Evolutionary conservation across 257 asterid genomes (phyloP).

Genomic region (Rehmannia glutinosa): DNA sequence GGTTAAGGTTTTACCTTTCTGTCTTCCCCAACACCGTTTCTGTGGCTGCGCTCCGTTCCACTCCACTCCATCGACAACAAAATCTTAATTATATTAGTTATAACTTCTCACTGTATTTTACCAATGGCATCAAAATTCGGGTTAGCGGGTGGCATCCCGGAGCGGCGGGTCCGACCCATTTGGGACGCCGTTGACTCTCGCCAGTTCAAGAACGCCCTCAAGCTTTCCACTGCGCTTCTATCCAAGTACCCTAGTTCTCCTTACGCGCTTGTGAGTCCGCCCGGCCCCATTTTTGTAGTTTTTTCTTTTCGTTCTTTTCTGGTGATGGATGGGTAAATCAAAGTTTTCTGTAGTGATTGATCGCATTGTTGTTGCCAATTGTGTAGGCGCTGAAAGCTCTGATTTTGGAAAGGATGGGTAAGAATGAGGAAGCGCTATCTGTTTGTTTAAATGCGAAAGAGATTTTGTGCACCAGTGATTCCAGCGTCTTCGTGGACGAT

Average conservation of each 20-base stretch:
- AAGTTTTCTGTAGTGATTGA: background rate
- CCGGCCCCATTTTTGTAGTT: background rate
- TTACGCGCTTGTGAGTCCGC: conserved; percentile 66
- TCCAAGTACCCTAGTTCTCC: conserved; percentile 82
- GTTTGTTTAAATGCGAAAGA: conserved; percentile 82
- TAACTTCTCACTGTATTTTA: background rate
- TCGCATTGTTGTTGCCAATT: conserved; percentile 7
- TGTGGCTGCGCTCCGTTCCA: conserved; percentile 3
- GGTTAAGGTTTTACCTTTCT: conserved; percentile 10
- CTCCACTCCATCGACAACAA: background rate
- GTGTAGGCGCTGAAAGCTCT: conserved; percentile 86
- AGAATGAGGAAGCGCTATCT: conserved; percentile 73
- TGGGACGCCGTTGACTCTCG: conserved; percentile 98
- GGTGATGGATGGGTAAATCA: background rate
- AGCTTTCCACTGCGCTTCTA: conserved; percentile 63
- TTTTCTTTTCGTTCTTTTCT: background rate
- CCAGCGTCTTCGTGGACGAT: conserved; percentile 68
- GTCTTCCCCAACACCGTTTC: conserved; percentile 16
- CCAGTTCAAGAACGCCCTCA: conserved; percentile 89
- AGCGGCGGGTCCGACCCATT: conserved; percentile 87
- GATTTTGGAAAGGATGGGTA: conserved; percentile 83
- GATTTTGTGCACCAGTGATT: conserved; percentile 47
- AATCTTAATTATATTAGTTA: background rate
- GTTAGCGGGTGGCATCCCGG: conserved; percentile 90
- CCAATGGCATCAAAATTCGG: conserved; percentile 88